Conservation (phyloP, 371 early-diverging fungal genomes). For the Chytridium lagenaria region DNA sequence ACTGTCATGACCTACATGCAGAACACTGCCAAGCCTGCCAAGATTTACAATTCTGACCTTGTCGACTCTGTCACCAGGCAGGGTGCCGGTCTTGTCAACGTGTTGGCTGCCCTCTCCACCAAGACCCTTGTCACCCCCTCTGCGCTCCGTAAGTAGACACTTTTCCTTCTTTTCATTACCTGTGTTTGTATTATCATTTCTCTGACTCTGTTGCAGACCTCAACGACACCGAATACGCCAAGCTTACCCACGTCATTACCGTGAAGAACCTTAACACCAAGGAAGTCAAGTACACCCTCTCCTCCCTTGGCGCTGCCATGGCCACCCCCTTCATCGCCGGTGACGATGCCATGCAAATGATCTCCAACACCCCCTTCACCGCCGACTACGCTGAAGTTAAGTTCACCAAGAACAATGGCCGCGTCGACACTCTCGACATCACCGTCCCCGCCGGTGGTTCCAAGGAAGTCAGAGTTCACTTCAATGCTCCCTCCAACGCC, state of each 20-base stretch:
- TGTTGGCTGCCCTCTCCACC: constrained; percentile 62
- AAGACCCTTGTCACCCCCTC: constrained; percentile 63
- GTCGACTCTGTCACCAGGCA: constrained; percentile 62
- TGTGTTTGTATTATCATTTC: neutral
- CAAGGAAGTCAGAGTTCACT: neutral
- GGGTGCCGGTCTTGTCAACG: constrained; percentile 76
- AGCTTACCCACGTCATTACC: neutral
- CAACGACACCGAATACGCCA: constrained; percentile 16
- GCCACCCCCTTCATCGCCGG: constrained; percentile 17
- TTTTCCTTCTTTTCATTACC: neutral
- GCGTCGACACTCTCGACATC: constrained; percentile 7
- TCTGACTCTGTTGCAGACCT: constrained; percentile 6
- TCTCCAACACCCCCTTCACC: constrained; percentile 18
- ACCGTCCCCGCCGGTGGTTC: constrained; percentile 7
- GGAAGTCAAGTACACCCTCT: constrained; percentile 58
- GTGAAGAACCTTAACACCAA: neutral
- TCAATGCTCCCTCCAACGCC: constrained; percentile 26
- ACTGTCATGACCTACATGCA: constrained; percentile 20
- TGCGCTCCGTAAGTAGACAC: constrained; percentile 14
- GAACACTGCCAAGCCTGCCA: constrained; percentile 61
- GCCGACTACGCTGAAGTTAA: constrained; percentile 30
- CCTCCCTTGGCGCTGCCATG: constrained; percentile 42
- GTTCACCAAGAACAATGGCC: constrained; percentile 20
- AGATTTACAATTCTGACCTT: constrained; percentile 42
- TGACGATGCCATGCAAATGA: constrained; percentile 26